Evolutionary conservation across 208 protist species (phyloP).

Genomic region (Trypanosoma avium): DNA sequence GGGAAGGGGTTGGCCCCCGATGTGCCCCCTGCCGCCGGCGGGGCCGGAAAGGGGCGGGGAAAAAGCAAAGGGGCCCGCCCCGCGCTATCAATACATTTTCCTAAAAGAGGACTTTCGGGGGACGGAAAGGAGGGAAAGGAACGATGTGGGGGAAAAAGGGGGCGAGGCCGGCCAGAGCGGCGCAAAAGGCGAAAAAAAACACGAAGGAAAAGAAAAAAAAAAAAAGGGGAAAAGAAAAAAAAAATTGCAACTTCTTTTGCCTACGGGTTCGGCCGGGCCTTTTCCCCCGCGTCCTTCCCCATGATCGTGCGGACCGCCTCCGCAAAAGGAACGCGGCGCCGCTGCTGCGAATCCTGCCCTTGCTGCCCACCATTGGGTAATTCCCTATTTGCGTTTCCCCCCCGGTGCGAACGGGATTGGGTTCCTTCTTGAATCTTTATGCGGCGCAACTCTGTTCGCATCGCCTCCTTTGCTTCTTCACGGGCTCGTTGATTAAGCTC

Average conservation of each 20-base stretch:
- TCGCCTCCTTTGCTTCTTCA: slow-evolving; percentile 34
- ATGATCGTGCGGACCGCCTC: slow-evolving; percentile 33
- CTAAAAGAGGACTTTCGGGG: no score
- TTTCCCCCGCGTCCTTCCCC: slow-evolving; percentile 17
- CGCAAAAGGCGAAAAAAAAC: background rate
- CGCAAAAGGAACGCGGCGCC: slow-evolving; percentile 37
- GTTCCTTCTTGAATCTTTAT: background rate
- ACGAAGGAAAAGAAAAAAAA: slow-evolving; percentile 1
- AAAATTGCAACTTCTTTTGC: background rate
- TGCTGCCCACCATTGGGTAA: background rate
- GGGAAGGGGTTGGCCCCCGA: no score
- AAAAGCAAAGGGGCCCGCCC: no score
- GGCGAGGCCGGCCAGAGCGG: background rate
- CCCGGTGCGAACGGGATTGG: background rate
- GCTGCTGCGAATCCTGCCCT: background rate
- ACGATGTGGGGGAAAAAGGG: background rate
- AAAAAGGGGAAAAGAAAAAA: slow-evolving; percentile 4
- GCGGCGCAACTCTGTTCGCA: slow-evolving; percentile 19
- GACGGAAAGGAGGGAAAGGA: no score
- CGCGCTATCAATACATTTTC: no score
- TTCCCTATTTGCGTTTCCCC: background rate
- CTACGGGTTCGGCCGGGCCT: no score
- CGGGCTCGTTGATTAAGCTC: slow-evolving; percentile 19
- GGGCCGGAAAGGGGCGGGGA: no score
- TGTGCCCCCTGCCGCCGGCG: no score